phyloP scores from a whole-genome alignment of 2,329 filamentous ascomycete species.

The Fusarium verrucosum region DNA sequence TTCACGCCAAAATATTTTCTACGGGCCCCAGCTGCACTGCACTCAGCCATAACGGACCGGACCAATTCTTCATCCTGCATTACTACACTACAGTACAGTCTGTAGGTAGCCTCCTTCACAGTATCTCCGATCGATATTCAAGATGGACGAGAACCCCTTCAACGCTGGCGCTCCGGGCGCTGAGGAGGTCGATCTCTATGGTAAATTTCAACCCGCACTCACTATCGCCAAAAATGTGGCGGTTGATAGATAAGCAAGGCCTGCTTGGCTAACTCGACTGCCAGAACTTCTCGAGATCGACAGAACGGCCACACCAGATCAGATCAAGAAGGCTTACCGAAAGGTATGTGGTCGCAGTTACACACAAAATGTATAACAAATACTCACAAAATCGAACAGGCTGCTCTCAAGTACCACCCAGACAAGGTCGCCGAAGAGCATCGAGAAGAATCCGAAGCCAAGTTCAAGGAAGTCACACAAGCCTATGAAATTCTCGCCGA shows the following conservation, averaged over 20 bases:
- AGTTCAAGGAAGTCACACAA: conserved; percentile 91
- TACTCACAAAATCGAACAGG: conserved; percentile 59
- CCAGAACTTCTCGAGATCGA: conserved; percentile 82
- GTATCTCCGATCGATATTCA: conserved; percentile 23
- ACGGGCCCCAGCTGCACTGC: conserved; percentile 17
- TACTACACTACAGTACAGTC: conserved; percentile 22
- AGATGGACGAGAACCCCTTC: conserved; percentile 41
- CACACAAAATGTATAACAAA: not conserved
- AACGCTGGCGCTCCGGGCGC: conserved; percentile 42
- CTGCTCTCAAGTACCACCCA: conserved; percentile 87
- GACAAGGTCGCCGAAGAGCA: conserved; percentile 93
- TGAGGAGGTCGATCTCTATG: conserved; percentile 69
- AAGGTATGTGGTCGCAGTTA: conserved; percentile 68
- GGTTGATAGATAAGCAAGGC: conserved; percentile 7
- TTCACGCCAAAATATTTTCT: conserved; percentile 43
- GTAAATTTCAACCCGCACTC: conserved; percentile 49
- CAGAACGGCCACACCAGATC: conserved; percentile 74
- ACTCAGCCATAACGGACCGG: conserved; percentile 25
- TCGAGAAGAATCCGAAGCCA: conserved; percentile 84
- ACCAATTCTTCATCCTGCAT: conserved; percentile 45
- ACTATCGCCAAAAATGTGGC: not conserved
- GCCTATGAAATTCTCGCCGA: conserved; percentile 98
- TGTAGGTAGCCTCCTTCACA: conserved; percentile 10
- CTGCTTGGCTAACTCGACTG: conserved; percentile 19
- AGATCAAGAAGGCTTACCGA: conserved; percentile 96